Conservation (phyloP, 2,329 filamentous ascomycete species). For the Cladosporium sp. region DNA sequence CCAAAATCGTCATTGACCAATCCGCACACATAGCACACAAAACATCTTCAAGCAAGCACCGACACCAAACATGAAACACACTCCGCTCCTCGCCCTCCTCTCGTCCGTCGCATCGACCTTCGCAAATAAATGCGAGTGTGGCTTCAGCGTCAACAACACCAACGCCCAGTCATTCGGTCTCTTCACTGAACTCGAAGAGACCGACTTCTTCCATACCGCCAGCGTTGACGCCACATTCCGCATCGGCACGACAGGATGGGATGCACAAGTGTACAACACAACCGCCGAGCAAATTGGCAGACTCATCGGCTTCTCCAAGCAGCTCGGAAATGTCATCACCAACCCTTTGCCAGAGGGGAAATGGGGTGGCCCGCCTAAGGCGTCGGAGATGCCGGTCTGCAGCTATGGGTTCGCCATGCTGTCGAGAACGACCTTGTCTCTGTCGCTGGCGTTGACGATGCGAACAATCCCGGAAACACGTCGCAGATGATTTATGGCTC, state of each 20-base stretch:
- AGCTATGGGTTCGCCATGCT: slow-evolving; percentile 51
- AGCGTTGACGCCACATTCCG: slow-evolving; percentile 34
- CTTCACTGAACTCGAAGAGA: slow-evolving; percentile 68
- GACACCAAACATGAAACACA: not conserved
- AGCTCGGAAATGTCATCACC: slow-evolving; percentile 53
- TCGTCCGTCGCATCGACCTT: not conserved
- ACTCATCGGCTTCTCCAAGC: slow-evolving; percentile 62
- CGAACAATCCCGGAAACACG: too few species aligned
- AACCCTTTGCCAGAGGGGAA: slow-evolving; percentile 46
- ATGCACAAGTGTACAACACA: slow-evolving; percentile 63
- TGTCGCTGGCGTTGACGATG: slow-evolving; percentile 61
- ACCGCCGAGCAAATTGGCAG: slow-evolving; percentile 56
- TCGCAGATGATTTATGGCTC: slow-evolving; percentile 59
- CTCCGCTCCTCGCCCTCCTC: not conserved
- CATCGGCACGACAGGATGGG: slow-evolving; percentile 52
- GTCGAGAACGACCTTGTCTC: slow-evolving; percentile 42
- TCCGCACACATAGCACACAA: not conserved
- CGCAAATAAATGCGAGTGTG: slow-evolving; percentile 61
- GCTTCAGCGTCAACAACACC: slow-evolving; percentile 58
- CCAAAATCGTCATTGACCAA: too few species aligned
- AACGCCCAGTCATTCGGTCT: slow-evolving; percentile 39
- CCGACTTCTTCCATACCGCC: slow-evolving; percentile 53
- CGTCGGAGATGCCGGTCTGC: slow-evolving; percentile 49
- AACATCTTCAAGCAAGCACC: too few species aligned
- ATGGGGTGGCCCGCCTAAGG: slow-evolving; percentile 41